Base-by-base conservation (phyloP, 2,329 filamentous ascomycete species). In the Phialophora chinensis region DNA sequence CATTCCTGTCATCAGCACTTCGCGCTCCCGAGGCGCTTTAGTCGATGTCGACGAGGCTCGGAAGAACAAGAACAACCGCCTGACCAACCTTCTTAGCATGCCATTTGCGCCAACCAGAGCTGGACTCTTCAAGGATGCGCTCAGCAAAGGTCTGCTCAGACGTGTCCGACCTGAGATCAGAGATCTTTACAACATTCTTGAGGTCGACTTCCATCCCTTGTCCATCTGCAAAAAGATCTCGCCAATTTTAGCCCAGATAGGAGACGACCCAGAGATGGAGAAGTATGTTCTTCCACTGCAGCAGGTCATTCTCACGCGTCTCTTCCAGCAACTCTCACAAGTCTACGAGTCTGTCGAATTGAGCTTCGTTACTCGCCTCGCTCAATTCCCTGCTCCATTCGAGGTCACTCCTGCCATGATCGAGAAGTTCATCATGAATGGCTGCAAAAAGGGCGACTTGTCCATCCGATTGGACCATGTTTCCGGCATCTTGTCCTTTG, bases 381-480 rank as follows among this genome's bases (percentile, higher is more conserved):
- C 95, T 69, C 87, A 95, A 76, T 99, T 99, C 86, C 95, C 95
- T 10, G 93, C 96, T 78, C 92, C 95, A 50, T 98, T 96, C 87
- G 91, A 97, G 81, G 93, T 98, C 72, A 91, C 87, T 70, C 89
- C 91, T 62, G 88, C 90, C 72, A 96, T 92, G 69, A 96, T 99
- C 72, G 95, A 99, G 85, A 99, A 98, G 84, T 99, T 99, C 85
- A 98, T 99, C 85, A 99, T 99, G 95, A 99, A 99, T 80, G 95
- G 95, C 71, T 98, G 96, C 87, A 99, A 99, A 88, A 99, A 99
- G 87, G 95, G 95, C 65, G 95, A 99, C 75, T 86, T 99, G 54
- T 91, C 95, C 62, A 96, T 99, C 74, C 93, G 95, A 69, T 92
- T 98, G 81, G 92, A 98, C 77, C 95, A 99, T 77, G 93, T 93